A percentile compares a stretch with the other conserved stretches of the same genome.
These are phyloP conservation scores for Microcyclospora tardicrescens DNA, from an alignment of 2,329 filamentous ascomycete genomes.

Conservation along the genomic window DNA sequence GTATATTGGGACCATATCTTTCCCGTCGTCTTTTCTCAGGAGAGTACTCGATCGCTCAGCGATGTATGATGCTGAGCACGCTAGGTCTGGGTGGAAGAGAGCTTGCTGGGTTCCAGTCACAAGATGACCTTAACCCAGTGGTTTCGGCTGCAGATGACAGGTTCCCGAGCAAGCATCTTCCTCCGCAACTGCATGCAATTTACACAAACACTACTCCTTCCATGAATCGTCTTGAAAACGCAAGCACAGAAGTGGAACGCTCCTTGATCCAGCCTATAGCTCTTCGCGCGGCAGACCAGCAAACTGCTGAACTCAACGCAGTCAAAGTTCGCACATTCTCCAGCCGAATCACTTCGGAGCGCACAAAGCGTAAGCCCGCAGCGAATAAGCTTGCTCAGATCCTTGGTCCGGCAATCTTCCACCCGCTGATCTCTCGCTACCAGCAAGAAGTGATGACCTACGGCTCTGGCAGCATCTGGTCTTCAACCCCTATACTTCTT, in stretches of 20 bases:
- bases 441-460: constrained; percentile 23
- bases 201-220: constrained; percentile 35
- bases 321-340: constrained; percentile 87
- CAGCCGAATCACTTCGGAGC: constrained; percentile 48
- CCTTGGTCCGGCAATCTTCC: constrained; percentile 69
- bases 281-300: constrained; percentile 63
- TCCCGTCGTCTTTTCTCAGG: constrained; percentile 77
- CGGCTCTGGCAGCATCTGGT: constrained; percentile 39
- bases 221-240: constrained; percentile 51
- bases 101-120: constrained; percentile 59
- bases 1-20: constrained; percentile 71
- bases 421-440: constrained; percentile 65
- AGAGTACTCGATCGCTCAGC: constrained; percentile 78
- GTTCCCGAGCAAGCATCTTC: constrained; percentile 74
- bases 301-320: constrained; percentile 59
- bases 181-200: constrained; percentile 57
- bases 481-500: constrained; percentile 64
- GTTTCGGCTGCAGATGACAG: constrained; percentile 13
- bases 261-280: constrained; percentile 71
- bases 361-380: constrained; percentile 45
- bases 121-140: constrained; percentile 33
- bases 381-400: constrained; percentile 69
- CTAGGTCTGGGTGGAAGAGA: constrained; percentile 74
- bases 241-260: constrained; percentile 55
- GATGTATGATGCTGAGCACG: constrained; percentile 67